Base-by-base conservation (phyloP, 495 filamentous ascomycete genomes). In the Rhypophila decipiens region DNA sequence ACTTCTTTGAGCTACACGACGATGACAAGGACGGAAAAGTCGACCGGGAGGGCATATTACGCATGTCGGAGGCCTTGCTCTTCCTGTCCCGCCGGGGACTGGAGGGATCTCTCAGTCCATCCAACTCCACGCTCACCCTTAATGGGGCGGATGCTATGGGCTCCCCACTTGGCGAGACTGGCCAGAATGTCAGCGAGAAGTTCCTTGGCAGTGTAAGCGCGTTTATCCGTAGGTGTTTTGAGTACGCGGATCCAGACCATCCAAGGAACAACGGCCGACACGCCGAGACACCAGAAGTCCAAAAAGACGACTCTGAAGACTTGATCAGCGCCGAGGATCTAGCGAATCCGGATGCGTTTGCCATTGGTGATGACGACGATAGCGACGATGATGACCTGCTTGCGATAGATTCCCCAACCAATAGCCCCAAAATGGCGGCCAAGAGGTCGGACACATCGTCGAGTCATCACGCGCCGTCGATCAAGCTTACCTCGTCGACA, bases 1-100 rank as follows among this genome's bases (percentile, higher is more conserved):
- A 96, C 63, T 98, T 97, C 68, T 98, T 97, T 55, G 84, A 96
- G 59, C 78, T 98, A 0, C 95, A 97, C 59, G 94, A 97, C 63
- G 91, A 98, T 55, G 83, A 87, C 59, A 80, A 83, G 2, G 87
- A 94, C 64, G 93, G 94, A 5, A 86, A 80, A 52, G 90, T 98
- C n/a, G 93, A 98, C 65, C 82, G 94, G 3, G 93, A 98, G 65
- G 93, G 93, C 15, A 97, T 98, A 47, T 69, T 98, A 37, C 77
- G 89, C 43, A 96, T 97, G 52, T 96, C 90, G 1, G 93, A 98
- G 68, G 89, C 90, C 0, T 72, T 98, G 24, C 72, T 98, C 3
- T 98, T 98, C 70, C 79, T 98, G 4, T 94, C 88, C 1, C 78
- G 93, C 5, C 71, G 89, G 44, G 93, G 90, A 1, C 76, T 95